Conservation (phyloP, 768 basidiomycete species). For the Lactifluus volemus region DNA sequence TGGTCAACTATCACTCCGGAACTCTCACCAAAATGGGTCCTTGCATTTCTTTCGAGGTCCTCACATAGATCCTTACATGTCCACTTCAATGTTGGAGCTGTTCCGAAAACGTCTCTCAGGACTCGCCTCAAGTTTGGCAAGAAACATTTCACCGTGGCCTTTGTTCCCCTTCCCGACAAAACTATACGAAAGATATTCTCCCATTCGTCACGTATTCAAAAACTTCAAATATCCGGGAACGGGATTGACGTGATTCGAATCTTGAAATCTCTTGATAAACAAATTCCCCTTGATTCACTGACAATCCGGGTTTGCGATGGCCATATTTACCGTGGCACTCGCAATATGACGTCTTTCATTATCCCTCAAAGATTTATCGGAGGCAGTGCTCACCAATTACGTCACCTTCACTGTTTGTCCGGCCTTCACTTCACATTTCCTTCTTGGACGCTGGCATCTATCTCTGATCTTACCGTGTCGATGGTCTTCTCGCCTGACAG, state of each 20-base stretch:
- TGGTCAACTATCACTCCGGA: constrained; percentile 4
- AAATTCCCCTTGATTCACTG: neutral
- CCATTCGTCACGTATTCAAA: neutral
- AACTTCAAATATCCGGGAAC: neutral
- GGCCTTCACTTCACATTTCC: neutral
- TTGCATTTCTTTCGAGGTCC: neutral
- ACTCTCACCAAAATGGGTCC: neutral
- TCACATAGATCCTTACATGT: neutral
- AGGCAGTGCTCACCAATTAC: neutral
- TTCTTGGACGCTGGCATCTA: neutral
- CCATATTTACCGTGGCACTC: neutral
- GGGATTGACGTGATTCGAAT: neutral
- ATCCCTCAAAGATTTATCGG: neutral
- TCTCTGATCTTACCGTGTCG: neutral
- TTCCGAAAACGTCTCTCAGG: neutral
- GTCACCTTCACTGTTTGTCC: constrained; percentile 1
- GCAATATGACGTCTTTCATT: neutral
- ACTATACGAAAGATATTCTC: neutral
- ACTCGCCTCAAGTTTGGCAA: neutral
- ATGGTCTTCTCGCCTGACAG: neutral
- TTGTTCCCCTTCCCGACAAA: neutral
- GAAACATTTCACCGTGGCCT: too few relatives aligned
- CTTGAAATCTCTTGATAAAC: constrained; percentile 2
- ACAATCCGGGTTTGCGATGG: neutral
- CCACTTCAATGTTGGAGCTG: neutral